Evolutionary conservation across 805 yeast species (phyloP).

Genomic region (Kluyveromyces dobzhanskii): DNA sequence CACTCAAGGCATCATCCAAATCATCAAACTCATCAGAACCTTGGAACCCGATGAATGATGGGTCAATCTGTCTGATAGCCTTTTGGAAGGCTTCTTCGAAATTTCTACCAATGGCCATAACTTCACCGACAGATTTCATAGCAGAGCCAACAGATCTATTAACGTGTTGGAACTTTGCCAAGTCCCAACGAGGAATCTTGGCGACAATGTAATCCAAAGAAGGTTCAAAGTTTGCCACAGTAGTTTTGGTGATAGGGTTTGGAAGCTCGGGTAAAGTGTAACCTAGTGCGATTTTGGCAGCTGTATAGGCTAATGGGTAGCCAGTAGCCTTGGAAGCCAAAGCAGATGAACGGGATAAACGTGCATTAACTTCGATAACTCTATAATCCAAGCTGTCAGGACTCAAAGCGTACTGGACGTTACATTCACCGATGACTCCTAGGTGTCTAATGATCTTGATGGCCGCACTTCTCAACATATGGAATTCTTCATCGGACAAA

Average conservation of each 20-base stretch:
- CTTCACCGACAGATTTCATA: slow-evolving; percentile 99
- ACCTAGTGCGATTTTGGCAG: slow-evolving; percentile 94
- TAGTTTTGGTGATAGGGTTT: slow-evolving; percentile 92
- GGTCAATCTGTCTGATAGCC: slow-evolving; percentile 94
- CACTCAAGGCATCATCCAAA: slow-evolving; percentile 66
- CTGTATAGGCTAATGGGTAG: slow-evolving; percentile 96
- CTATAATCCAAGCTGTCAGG: slow-evolving; percentile 94
- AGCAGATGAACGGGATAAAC: slow-evolving; percentile 95
- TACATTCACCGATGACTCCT: slow-evolving; percentile 99
- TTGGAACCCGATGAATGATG: slow-evolving; percentile 84
- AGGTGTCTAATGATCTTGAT: slow-evolving; percentile 94
- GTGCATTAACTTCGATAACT: slow-evolving; percentile 95
- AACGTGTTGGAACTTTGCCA: slow-evolving; percentile 90
- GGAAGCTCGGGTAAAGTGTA: slow-evolving; percentile 92
- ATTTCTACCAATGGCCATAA: slow-evolving; percentile 97
- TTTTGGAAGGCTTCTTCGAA: slow-evolving; percentile 97
- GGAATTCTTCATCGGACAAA: slow-evolving; percentile 91
- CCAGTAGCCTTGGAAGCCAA: slow-evolving; percentile 98
- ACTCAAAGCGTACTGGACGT: slow-evolving; percentile 92
- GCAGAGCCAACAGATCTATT: slow-evolving; percentile 89
- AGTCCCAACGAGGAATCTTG: slow-evolving; percentile 98
- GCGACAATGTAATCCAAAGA: slow-evolving; percentile 94
- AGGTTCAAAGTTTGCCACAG: slow-evolving; percentile 95
- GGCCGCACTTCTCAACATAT: slow-evolving; percentile 96
- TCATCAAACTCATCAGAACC: slow-evolving; percentile 69